A percentile compares a stretch with the other conserved stretches of the same genome.
Evolutionary conservation across 106 monocot genomes (phyloP).

Genomic region (Allium sativum): DNA sequence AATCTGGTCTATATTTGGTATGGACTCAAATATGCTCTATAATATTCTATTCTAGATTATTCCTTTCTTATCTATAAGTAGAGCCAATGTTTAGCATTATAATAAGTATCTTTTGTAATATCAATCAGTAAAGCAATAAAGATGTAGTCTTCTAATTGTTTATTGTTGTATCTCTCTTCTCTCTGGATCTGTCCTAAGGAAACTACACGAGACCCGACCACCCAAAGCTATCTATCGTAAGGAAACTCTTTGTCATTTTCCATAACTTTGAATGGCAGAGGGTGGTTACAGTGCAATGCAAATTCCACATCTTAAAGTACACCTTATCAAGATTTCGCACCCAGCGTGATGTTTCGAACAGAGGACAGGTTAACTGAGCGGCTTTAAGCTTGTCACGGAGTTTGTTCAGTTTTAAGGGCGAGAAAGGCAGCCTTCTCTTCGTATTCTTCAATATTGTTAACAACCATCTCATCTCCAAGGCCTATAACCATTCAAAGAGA

Average conservation of each 20-base stretch:
- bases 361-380: slow-evolving; percentile 59
- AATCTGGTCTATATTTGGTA: no score
- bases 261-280: slow-evolving; percentile 65
- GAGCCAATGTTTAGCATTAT: no score
- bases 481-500: slow-evolving; percentile 85
- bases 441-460: slow-evolving; percentile 77
- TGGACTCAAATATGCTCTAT: no score
- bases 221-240: slow-evolving; percentile 43
- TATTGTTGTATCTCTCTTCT: no score
- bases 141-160: no score
- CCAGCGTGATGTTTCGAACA: slow-evolving; percentile 91
- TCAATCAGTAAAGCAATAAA: no score
- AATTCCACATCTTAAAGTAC: slow-evolving; percentile 82
- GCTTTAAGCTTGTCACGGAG: slow-evolving; percentile 61
- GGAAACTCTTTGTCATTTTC: slow-evolving; percentile 75
- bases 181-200: no score
- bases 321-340: slow-evolving; percentile 80
- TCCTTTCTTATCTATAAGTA: no score
- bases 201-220: no score
- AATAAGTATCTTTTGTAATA: no score
- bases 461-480: slow-evolving; percentile 95
- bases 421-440: slow-evolving; percentile 82
- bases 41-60: no score
- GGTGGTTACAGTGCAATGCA: slow-evolving; percentile 53
- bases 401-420: slow-evolving; percentile 54